Base-by-base conservation (phyloP, 306 rosid species). In the Vigna radiata region DNA sequence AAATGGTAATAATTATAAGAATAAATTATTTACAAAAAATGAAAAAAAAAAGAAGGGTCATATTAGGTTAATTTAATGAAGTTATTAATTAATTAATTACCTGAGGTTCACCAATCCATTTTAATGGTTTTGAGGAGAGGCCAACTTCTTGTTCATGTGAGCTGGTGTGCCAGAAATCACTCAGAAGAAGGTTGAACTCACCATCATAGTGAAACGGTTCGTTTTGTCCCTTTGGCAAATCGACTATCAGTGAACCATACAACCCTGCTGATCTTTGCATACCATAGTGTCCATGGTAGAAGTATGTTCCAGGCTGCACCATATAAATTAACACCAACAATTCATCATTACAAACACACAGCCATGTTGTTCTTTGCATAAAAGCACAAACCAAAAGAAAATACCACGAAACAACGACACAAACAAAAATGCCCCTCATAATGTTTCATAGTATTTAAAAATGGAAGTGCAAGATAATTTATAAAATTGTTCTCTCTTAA, bases 201-300 rank as follows among this genome's bases (percentile, higher is more conserved):
- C 77, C 93, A 52, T 91, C 93, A 27, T 94, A 94, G 43, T 91
- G 92, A 74, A 94, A 94, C 14, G 80, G 72, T 3, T 90, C 97
- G 1, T 44, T 79, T 77, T 83, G 70, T 13, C 87, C 91, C 23
- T 83, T 73, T 55, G 83, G 83, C 23, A 86, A 82, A 56, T 89
- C 91, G 25, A 94, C 98, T 60, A 94, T 86, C 5, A 94, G 37
- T 8, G 98, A 90, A 17, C 98, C 98, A 86, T 94, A 94, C 56
- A 94, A 66, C 29, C 97, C 98, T 1, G 97, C 97, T 3, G 95
- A 72, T 79, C 97, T 90, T 41, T 94, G 97, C 98, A 94, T 91
- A 11, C 98, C 97, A 6, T 65, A 68, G 81, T 91, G 98, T 6
- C 98, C 98, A 67, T 94, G 98, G 66, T 94, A 94, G 77, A 91